Base-by-base conservation (phyloP, 2,329 filamentous ascomycete genomes). In the Venturiaceae sp. region DNA sequence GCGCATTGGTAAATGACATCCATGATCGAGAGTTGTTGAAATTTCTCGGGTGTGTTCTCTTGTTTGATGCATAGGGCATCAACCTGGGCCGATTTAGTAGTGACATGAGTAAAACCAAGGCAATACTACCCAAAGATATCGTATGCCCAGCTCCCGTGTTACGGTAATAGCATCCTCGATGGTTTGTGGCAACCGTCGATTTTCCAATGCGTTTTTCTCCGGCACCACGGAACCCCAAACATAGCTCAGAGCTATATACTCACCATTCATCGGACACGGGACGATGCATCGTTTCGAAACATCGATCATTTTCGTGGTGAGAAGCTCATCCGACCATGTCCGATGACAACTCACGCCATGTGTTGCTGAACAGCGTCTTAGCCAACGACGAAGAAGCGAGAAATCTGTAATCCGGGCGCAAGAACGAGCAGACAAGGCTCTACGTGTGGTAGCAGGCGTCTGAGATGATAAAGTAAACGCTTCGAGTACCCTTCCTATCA, bases 161-260 rank as follows among this genome's bases (percentile, higher is more conserved):
- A 56, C 34, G 4, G 34, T 32, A 16, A 56, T 39, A 23, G 54
- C 54, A 19, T 56, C 54, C n/a, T 44, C 34, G 11, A 56, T 46
- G n/a, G 37, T 44, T 30, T 44, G 33, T 14, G 54, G 54, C 14
- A 39, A 23, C 4, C 19, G 13, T 3, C 32, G 30, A 5, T 53
- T 37, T 7, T 34, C 2, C 16, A 53, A 44, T 11, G 36, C 39
- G 44, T 46, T 32, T 16, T 30, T 50, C 19, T 50, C 44, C 13
- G 52, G 32, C 52, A 54, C 36, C 16, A 39, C 19, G 19, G 36
- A 26, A 11, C 54, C 54, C 54, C 54, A 56, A 8, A 56, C 54
- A 14, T 56, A 56, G 13, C 54, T 56, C 39, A 56, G 36, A 39
- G 54, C 37, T n/a, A 56, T 30, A 32, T 56, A 56, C n/a, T 56